Percentiles rank a stretch among this genome's conserved stretches.
These are phyloP conservation scores for Claviceps citrina DNA, from an alignment of 2,329 filamentous ascomycete species.

Conservation along the genomic window DNA sequence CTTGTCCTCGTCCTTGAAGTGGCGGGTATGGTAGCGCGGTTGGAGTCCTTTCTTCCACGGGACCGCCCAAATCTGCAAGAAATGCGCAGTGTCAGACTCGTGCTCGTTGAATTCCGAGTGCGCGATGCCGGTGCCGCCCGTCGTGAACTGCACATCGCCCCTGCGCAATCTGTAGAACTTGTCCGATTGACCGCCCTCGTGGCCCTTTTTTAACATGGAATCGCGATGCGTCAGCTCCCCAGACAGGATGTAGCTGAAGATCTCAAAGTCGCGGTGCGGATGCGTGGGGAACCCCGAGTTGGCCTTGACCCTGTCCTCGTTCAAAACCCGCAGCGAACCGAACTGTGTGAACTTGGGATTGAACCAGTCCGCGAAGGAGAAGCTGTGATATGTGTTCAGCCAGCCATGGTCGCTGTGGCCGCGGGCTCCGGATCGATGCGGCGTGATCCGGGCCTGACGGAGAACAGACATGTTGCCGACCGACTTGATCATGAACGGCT, in stretches of 20 bases:
- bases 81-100: constrained; percentile 55
- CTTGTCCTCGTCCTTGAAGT: constrained; percentile 61
- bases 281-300: constrained; percentile 72
- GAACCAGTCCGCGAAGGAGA: constrained; percentile 63
- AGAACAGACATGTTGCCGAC: constrained; percentile 36
- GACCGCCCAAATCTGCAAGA: constrained; percentile 77
- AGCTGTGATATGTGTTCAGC: constrained; percentile 77
- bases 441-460: constrained; percentile 54
- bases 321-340: constrained; percentile 68
- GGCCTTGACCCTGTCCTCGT: constrained; percentile 69
- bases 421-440: constrained; percentile 54
- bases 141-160: constrained; percentile 81
- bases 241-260: constrained; percentile 75
- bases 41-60: constrained; percentile 59
- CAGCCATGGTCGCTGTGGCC: constrained; percentile 74
- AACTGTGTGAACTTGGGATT: constrained; percentile 53
- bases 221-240: constrained; percentile 81
- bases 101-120: constrained; percentile 77
- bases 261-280: constrained; percentile 73
- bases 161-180: constrained; percentile 56
- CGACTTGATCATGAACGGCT: constrained; percentile 20
- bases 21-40: constrained; percentile 61
- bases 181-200: constrained; percentile 42
- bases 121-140: constrained; percentile 65
- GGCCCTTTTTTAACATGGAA: constrained; percentile 60